These are phyloP conservation scores for Rhizopogon sp. DNA, from an alignment of 768 basidiomycete genomes.

Conservation along the genomic window DNA sequence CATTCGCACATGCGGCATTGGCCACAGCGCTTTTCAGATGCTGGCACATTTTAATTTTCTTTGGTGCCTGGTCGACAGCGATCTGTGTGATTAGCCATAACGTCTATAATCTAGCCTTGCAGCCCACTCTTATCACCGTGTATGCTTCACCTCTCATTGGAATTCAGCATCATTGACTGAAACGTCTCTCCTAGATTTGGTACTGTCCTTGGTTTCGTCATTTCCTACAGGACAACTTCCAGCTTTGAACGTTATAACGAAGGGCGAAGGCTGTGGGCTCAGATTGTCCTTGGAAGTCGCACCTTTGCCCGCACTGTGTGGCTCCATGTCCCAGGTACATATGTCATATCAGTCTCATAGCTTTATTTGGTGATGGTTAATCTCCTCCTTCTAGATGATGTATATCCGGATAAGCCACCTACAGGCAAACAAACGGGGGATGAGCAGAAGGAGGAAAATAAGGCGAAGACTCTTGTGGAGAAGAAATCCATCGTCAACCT, in stretches of 20 bases:
- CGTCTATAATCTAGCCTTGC: slow-evolving; percentile 40
- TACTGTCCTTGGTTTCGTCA: slow-evolving; percentile 72
- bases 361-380: not conserved
- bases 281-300: slow-evolving; percentile 50
- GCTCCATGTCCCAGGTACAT: slow-evolving; percentile 60
- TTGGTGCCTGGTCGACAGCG: slow-evolving; percentile 56
- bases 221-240: slow-evolving; percentile 67
- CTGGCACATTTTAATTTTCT: slow-evolving; percentile 58
- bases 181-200: slow-evolving; percentile 39
- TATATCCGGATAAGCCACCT: slow-evolving; percentile 10
- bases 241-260: slow-evolving; percentile 75
- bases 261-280: slow-evolving; percentile 63
- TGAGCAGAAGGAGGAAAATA: slow-evolving; percentile 29
- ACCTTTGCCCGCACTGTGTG: slow-evolving; percentile 59
- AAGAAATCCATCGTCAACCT: slow-evolving; percentile 68
- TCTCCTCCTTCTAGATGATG: slow-evolving; percentile 16
- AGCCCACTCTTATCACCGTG: slow-evolving; percentile 64
- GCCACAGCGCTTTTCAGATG: slow-evolving; percentile 27
- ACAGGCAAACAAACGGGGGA: not conserved
- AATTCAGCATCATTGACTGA: not conserved
- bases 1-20: slow-evolving; percentile 36
- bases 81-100: slow-evolving; percentile 49
- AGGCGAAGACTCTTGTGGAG: slow-evolving; percentile 49
- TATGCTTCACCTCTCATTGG: slow-evolving; percentile 27
- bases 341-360: not conserved